These are phyloP conservation scores for Trifolium subterraneum DNA, from an alignment of 306 rosid species.

Conservation along the genomic window DNA sequence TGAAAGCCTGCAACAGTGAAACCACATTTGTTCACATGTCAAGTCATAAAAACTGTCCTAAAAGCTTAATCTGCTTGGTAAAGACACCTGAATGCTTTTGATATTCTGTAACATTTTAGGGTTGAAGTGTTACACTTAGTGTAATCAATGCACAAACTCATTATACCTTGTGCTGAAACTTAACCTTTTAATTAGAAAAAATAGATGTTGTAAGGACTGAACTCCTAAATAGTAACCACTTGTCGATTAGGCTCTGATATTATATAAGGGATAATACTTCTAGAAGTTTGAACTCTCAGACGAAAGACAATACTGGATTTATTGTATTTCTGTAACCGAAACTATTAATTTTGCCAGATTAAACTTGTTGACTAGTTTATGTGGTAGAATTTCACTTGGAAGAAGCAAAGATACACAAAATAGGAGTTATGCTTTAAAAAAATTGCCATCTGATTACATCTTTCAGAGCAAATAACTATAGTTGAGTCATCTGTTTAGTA, in stretches of 20 bases:
- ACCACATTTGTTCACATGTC: background rate
- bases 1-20: conserved; percentile 20
- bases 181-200: background rate
- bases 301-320: too few species aligned
- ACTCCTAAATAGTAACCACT: background rate
- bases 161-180: background rate
- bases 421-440: background rate
- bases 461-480: background rate
- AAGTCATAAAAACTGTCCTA: too few species aligned
- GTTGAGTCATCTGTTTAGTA: too few species aligned
- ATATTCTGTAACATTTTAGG: background rate
- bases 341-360: too few species aligned
- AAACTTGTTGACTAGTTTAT: too few species aligned
- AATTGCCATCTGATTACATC: background rate
- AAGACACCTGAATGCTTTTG: background rate
- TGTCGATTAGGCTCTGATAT: background rate
- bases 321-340: too few species aligned
- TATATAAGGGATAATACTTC: background rate
- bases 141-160: background rate
- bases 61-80: background rate
- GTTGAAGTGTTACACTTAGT: background rate
- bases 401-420: background rate
- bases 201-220: background rate
- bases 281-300: background rate
- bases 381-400: background rate